Evolutionary conservation across 805 yeast genomes (phyloP).

Genomic region (Kazachstania psychrophila): DNA sequence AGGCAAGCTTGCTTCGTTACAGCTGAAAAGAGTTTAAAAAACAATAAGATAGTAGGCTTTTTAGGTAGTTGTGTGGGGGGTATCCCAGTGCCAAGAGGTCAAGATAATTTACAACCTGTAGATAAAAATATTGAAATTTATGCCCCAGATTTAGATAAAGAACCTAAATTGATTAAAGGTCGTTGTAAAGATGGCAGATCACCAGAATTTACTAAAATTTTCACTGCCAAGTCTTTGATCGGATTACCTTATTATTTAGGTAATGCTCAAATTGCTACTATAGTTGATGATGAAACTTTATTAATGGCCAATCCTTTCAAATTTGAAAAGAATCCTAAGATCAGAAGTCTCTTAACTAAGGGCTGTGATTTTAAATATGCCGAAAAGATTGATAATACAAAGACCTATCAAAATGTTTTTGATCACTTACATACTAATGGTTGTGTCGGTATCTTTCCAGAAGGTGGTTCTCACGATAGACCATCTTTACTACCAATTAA

Average conservation of each 20-base stretch:
- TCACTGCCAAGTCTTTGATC: slow-evolving; percentile 53
- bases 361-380: slow-evolving; percentile 71
- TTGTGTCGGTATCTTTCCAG: slow-evolving; percentile 90
- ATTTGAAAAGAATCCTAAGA: slow-evolving; percentile 37
- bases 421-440: slow-evolving; percentile 68
- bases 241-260: slow-evolving; percentile 76
- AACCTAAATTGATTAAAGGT: slow-evolving; percentile 52
- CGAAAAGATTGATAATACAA: slow-evolving; percentile 70
- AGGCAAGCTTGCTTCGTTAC: slow-evolving; percentile 70
- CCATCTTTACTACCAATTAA: slow-evolving; percentile 84
- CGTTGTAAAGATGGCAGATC: slow-evolving; percentile 23
- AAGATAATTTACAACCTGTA: slow-evolving; percentile 66
- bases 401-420: slow-evolving; percentile 75
- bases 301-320: slow-evolving; percentile 59
- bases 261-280: slow-evolving; percentile 56
- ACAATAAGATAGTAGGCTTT: slow-evolving; percentile 55
- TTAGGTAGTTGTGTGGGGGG: slow-evolving; percentile 64
- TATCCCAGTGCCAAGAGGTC: slow-evolving; percentile 86
- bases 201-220: slow-evolving; percentile 46
- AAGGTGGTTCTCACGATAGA: slow-evolving; percentile 96
- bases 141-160: slow-evolving; percentile 39
- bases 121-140: slow-evolving; percentile 51
- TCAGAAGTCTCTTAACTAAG: slow-evolving; percentile 35
- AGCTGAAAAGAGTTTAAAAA: slow-evolving; percentile 64
- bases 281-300: slow-evolving; percentile 65